Evolutionary conservation across 345 rosid genomes (phyloP).

Genomic region (Eucalyptus paniculata): DNA sequence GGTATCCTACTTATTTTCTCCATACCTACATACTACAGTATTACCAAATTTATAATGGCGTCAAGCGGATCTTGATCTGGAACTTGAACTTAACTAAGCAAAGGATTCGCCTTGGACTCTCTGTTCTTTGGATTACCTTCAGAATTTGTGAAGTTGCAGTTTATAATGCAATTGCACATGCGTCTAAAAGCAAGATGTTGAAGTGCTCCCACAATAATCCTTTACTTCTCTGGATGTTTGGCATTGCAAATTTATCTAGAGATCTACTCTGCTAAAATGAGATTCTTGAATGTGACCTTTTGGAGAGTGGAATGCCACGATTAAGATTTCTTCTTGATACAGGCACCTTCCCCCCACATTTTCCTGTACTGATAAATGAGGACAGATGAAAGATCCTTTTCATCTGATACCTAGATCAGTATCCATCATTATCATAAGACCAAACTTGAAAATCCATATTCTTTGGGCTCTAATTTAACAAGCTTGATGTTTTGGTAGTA

Average conservation of each 20-base stretch:
- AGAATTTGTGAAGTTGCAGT: neutral
- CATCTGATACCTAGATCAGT: neutral
- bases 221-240: neutral
- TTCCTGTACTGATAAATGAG: neutral
- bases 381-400: neutral
- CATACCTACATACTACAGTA: neutral
- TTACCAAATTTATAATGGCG: neutral
- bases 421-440: neutral
- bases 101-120: neutral
- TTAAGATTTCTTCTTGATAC: neutral
- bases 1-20: constrained; percentile 17
- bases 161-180: neutral
- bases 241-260: neutral
- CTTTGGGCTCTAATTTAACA: neutral
- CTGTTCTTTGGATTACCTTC: neutral
- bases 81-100: neutral
- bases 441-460: neutral
- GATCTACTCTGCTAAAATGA: neutral
- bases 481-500: neutral
- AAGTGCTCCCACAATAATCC: neutral
- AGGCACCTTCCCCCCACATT: neutral
- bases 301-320: neutral
- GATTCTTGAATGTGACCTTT: neutral
- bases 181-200: neutral
- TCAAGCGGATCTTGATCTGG: neutral